Evolutionary conservation across 2,329 filamentous ascomycete genomes (phyloP).

Genomic region (Gyromitra esculenta): DNA sequence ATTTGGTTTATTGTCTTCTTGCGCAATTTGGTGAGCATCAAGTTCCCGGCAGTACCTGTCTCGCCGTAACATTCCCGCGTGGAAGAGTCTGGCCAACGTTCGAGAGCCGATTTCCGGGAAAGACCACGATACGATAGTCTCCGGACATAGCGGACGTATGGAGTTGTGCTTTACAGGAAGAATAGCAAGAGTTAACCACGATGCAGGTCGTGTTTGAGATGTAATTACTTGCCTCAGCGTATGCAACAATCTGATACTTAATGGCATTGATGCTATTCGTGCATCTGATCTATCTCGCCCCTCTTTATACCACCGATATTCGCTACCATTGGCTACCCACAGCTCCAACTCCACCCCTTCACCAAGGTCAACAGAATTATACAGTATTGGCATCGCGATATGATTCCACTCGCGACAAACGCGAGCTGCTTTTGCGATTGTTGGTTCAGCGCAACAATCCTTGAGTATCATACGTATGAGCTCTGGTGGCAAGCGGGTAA

Average conservation of each 20-base stretch:
- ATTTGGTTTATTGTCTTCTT: constrained; percentile 45
- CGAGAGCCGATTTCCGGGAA: constrained; percentile 38
- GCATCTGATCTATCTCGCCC: constrained; percentile 42
- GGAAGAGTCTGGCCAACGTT: constrained; percentile 43
- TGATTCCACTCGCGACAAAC: constrained; percentile 47
- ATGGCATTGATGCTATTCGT: constrained; percentile 46
- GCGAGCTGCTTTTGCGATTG: constrained; percentile 41
- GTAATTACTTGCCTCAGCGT: constrained; percentile 41
- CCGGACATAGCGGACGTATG: constrained; percentile 44
- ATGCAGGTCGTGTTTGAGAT: neutral
- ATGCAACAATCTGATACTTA: constrained; percentile 40
- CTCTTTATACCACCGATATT: constrained; percentile 42
- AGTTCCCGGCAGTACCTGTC: constrained; percentile 29
- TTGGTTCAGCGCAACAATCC: constrained; percentile 45
- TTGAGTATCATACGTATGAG: constrained; percentile 48
- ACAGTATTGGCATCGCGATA: constrained; percentile 39
- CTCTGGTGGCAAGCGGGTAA: constrained; percentile 47
- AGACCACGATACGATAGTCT: constrained; percentile 44
- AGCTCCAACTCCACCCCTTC: constrained; percentile 44
- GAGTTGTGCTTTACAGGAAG: constrained; percentile 36
- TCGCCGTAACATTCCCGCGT: constrained; percentile 41
- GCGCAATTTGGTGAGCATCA: constrained; percentile 38
- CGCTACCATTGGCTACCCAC: constrained; percentile 44
- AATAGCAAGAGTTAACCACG: constrained; percentile 16
- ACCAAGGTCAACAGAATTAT: constrained; percentile 46